Base-by-base conservation (phyloP, 305 asterid species). In the Striga hermonthica region DNA sequence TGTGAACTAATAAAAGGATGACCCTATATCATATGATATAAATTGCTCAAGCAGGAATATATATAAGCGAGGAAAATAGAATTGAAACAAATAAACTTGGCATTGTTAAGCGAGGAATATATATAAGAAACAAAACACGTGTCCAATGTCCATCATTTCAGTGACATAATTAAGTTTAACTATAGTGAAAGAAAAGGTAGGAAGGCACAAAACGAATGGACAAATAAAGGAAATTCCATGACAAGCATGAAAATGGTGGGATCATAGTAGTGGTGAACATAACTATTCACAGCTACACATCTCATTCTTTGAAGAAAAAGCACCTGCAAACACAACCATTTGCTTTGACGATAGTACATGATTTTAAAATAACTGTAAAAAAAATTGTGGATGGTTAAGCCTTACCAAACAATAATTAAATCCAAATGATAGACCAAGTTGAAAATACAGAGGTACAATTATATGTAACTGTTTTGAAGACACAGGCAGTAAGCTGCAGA, bases 181-280 rank as follows among this genome's bases (percentile, higher is more conserved):
- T 57, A 57, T 4, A 36, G 9, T 57, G 62, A n/a, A 57, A 16
- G 9, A 60, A 34, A 34, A 43, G 2, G 38, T 35, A 14, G 31
- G 52, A n/a, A 52, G 14, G 55, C 47, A 69, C 36, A 58, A 43
- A 14, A 67, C 34, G 31, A 47, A 35, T 47, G 16, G 44, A 5
- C 44, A 39, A 39, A 4, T 1, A 39, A 39, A 8, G 44, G 9
- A 39, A 39, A 22, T 22, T 22, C 9, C 9, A 13, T 35, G 5
- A 4, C 10, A 36, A 52, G 14, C 59, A 54, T 16, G 70, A 12
- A 54, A 69, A 62, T 62, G 31, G 6, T 69, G 49, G 31, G 34
- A 14, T 22, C 9, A 28, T 4, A 50, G 22, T 28, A 39, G 11
- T 52, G n/a, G 43, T 44, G 43, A 65, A n/a, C 31, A 57, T 44